These are phyloP conservation scores for Gomphus bonarii DNA, from an alignment of 1,284 basidiomycete species.

Conservation along the genomic window DNA sequence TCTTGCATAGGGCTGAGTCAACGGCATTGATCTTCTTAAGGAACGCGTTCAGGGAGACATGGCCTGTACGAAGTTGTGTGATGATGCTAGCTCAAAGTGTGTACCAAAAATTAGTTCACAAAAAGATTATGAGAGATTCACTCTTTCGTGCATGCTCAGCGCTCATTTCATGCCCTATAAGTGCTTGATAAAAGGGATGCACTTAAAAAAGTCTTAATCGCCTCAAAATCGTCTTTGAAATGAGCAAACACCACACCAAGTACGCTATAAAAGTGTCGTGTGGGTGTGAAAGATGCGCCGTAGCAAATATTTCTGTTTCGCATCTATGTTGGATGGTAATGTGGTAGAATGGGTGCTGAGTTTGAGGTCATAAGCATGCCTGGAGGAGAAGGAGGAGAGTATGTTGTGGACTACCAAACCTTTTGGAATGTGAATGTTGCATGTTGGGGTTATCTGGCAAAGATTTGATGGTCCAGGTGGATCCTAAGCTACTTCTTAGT, in stretches of 20 bases:
- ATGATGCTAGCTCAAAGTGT: conserved; percentile 17
- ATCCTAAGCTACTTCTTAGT: too few relatives aligned
- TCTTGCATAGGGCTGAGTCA: too few relatives aligned
- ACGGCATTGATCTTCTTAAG: too few relatives aligned
- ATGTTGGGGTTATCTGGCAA: too few relatives aligned
- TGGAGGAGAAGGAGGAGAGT: conserved; percentile 60
- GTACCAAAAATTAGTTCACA: conserved; percentile 59
- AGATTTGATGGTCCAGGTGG: too few relatives aligned
- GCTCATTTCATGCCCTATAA: conserved; percentile 57
- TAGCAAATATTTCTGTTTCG: conserved; percentile 26
- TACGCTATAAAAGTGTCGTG: conserved; percentile 73
- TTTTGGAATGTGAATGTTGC: conserved; percentile 81
- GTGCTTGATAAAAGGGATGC: conserved; percentile 20
- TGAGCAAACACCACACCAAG: conserved; percentile 69
- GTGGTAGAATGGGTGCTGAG: conserved; percentile 26
- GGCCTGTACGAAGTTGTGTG: conserved; percentile 30
- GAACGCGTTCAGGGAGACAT: too few relatives aligned
- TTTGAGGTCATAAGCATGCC: conserved; percentile 51
- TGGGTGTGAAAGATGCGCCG: conserved; percentile 37
- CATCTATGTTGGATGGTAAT: conserved; percentile 34
- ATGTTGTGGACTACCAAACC: conserved; percentile 74
- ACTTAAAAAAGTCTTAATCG: conserved; percentile 67
- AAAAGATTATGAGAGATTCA: conserved; percentile 52
- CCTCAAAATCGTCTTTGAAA: conserved; percentile 75
- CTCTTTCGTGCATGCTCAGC: conserved; percentile 58